Percentiles rank a stretch among this genome's conserved stretches.
Conservation (phyloP, 805 yeast genomes). For the Komagataella pseudopastoris region DNA sequence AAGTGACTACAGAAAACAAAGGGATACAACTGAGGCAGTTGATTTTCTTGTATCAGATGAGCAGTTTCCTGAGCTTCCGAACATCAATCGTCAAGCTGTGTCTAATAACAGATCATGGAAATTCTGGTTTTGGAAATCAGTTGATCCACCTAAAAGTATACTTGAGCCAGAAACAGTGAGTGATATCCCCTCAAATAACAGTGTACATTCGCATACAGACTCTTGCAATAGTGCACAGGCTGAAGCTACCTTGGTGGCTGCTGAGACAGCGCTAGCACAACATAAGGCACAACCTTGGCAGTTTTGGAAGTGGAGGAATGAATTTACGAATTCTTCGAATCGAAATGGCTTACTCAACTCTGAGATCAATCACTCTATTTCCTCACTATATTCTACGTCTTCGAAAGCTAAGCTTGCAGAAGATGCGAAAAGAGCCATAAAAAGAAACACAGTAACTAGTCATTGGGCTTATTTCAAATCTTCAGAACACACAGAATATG, state of each 20-base stretch:
- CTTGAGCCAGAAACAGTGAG: background rate
- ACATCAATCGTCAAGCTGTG: background rate
- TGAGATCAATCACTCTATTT: background rate
- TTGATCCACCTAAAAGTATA: background rate
- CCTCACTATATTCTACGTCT: slow-evolving; percentile 7
- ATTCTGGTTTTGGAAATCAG: background rate
- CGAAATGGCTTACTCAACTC: background rate
- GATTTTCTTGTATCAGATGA: background rate
- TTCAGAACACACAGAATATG: slow-evolving; percentile 4
- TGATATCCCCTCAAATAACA: background rate
- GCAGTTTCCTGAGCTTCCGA: background rate
- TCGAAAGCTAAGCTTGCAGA: slow-evolving; percentile 10
- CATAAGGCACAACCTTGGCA: slow-evolving; percentile 3
- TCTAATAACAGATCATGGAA: background rate
- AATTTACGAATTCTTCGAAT: background rate
- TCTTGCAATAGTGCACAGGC: background rate
- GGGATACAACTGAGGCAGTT: background rate
- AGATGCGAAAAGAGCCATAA: slow-evolving; percentile 12
- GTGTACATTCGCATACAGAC: background rate
- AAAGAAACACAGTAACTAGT: slow-evolving; percentile 7
- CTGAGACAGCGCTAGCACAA: background rate
- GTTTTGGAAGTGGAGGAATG: slow-evolving; percentile 9
- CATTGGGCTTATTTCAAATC: slow-evolving; percentile 15
- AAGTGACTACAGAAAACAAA: background rate
- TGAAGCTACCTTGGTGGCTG: background rate